Evolutionary conservation across 2,329 filamentous ascomycete species (phyloP), one percentile per base, ranked within the genome.

Genomic region (Ceratocystis destructans): DNA sequence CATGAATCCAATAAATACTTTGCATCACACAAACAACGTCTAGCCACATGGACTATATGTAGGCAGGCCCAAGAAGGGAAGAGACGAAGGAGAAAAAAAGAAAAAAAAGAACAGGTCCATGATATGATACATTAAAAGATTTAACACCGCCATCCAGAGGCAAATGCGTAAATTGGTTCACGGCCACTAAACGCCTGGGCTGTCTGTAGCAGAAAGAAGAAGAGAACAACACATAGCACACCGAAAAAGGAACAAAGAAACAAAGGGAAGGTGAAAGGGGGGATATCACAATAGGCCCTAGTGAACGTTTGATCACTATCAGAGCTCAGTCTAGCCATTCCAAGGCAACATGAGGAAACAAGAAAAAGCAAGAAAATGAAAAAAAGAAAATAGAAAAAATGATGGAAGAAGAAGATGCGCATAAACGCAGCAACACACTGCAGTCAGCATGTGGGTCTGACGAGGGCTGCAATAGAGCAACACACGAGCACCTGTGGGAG

Each of bases 71-170:
- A 28, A 28, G 1, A 25, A 33, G 17, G 22, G 25, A 28, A 28
- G 17, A 22, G 22, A 20, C 17, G 15, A 5, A 25, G 22, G 1
- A 22, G 1, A 22, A 22, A 22, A 22, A 22, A 22, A 22, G 1
- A 41, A 17, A 61, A 17, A 20, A 7, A 22, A 15, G 22, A 22
- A 15, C 17, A 41, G 28, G 59, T 45, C 59, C 31, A 41, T 61
- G 41, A 61, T 61, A 61, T 45, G 41, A 61, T 61, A 41, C 33
- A 61, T 45, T 41, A 41, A 45, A 37, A 61, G 59, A 22, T 61
- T 41, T 61, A 41, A 41, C 50, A 25, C 22, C 25, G 10, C 22
- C 50, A 31, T 22, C 50, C 12, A 50, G 50, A 57, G 22, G 50
- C 50, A 33, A 57, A 61, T 61, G 33, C 20, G 41, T 61, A 22